Percentiles rank a stretch among this genome's conserved stretches.
phyloP scores from a whole-genome alignment of 192 early-diverging fungal species.

The Backusella australiensis region DNA sequence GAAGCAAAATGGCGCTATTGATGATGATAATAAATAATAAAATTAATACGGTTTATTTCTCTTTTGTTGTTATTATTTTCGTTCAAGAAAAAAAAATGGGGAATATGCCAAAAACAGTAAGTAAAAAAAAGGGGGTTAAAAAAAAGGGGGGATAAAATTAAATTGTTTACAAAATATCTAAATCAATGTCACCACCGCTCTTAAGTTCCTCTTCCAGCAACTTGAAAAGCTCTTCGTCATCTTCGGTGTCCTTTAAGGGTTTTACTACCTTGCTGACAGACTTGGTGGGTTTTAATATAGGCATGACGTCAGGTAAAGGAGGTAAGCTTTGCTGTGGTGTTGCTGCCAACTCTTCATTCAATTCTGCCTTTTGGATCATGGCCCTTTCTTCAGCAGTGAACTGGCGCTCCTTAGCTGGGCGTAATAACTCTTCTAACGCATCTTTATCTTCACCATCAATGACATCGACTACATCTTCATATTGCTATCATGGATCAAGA shows the following conservation, averaged over 20 bases:
- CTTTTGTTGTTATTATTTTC: background rate
- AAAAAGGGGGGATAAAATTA: background rate
- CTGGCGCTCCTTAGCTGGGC: constrained; percentile 13
- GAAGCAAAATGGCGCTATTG: too few species aligned
- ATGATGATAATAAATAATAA: background rate
- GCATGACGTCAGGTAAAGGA: constrained; percentile 13
- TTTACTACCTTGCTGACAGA: background rate
- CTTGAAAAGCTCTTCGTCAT: constrained; percentile 28
- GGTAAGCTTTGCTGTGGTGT: constrained; percentile 10
- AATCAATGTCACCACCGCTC: background rate
- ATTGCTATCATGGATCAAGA: constrained; percentile 13
- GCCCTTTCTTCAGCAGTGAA: constrained; percentile 15
- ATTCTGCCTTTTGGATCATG: constrained; percentile 10
- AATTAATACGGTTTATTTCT: background rate
- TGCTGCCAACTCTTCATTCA: background rate
- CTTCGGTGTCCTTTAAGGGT: constrained; percentile 10
- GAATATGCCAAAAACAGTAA: constrained; percentile 5
- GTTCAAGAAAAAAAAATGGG: background rate
- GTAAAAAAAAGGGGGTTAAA: background rate
- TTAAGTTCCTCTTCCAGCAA: constrained; percentile 24
- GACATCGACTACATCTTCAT: constrained; percentile 10
- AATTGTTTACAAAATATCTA: background rate
- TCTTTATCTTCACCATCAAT: constrained; percentile 19
- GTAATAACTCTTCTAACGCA: constrained; percentile 13
- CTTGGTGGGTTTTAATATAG: constrained; percentile 1